Conservation (phyloP, 1,284 basidiomycete genomes). For the Sutorius eximius region DNA sequence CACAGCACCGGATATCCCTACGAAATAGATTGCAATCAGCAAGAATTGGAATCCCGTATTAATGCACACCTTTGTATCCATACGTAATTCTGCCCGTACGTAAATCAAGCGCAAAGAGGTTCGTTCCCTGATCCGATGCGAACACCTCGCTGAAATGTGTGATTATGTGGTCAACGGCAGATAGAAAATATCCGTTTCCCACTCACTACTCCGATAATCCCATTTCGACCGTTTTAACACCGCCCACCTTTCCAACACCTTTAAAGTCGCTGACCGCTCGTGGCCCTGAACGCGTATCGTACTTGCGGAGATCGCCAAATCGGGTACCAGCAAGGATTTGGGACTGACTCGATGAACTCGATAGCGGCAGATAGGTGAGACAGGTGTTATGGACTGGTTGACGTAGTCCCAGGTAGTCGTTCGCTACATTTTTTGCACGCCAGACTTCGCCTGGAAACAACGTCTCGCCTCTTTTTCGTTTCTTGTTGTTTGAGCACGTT, state of each 20-base stretch:
- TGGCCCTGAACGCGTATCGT: conserved; percentile 75
- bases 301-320: conserved; percentile 73
- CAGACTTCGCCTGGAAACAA: conserved; percentile 74
- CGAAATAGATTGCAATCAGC: neutral
- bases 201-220: conserved; percentile 72
- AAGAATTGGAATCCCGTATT: neutral
- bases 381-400: conserved; percentile 80
- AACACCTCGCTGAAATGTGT: conserved; percentile 64
- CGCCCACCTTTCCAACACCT: conserved; percentile 62
- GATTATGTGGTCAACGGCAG: neutral
- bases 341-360: conserved; percentile 40
- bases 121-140: conserved; percentile 69
- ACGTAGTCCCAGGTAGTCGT: conserved; percentile 76
- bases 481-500: conserved; percentile 41
- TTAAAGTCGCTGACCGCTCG: conserved; percentile 72
- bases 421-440: conserved; percentile 81
- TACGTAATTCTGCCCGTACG: conserved; percentile 73
- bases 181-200: neutral
- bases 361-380: conserved; percentile 53
- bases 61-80: conserved; percentile 66
- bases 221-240: conserved; percentile 60
- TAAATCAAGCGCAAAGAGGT: conserved; percentile 71
- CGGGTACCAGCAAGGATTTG: conserved; percentile 76
- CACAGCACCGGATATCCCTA: conserved; percentile 69
- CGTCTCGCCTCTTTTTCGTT: conserved; percentile 66